These are phyloP conservation scores for Metarhizium sp. DNA, from an alignment of 2,329 filamentous ascomycete species.

Conservation along the genomic window DNA sequence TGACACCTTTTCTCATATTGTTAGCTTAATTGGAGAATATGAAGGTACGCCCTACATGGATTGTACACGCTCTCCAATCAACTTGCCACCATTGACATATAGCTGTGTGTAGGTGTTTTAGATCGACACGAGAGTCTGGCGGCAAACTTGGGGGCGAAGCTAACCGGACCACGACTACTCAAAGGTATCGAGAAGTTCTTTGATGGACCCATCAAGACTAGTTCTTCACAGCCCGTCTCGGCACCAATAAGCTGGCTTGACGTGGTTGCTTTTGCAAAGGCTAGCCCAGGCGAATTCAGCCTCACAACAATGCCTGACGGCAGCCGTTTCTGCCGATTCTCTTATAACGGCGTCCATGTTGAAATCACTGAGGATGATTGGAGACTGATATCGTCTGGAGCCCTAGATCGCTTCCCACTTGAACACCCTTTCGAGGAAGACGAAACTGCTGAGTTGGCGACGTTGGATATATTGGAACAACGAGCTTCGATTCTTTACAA, in stretches of 20 bases:
- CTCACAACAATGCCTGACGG: constrained; percentile 61
- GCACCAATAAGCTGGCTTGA: constrained; percentile 71
- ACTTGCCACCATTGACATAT: background rate
- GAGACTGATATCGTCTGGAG: constrained; percentile 72
- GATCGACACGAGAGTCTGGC: constrained; percentile 82
- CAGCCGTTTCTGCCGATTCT: constrained; percentile 67
- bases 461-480: constrained; percentile 74
- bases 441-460: constrained; percentile 75
- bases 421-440: constrained; percentile 77
- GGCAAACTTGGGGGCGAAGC: constrained; percentile 73
- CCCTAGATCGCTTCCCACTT: constrained; percentile 69
- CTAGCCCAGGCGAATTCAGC: constrained; percentile 69
- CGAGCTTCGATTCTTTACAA: constrained; percentile 69
- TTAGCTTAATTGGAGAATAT: constrained; percentile 68
- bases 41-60: constrained; percentile 40
- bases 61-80: constrained; percentile 5
- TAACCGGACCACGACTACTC: constrained; percentile 72
- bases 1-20: constrained; percentile 64
- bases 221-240: constrained; percentile 44
- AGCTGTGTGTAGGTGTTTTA: constrained; percentile 49
- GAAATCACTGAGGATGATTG: constrained; percentile 87
- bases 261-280: constrained; percentile 74
- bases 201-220: constrained; percentile 61
- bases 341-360: constrained; percentile 69
- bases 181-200: constrained; percentile 83